A percentile compares a stretch with the other conserved stretches of the same genome.
Evolutionary conservation across 257 asterid species (phyloP).

Genomic region (Cynanchum wilfordii): DNA sequence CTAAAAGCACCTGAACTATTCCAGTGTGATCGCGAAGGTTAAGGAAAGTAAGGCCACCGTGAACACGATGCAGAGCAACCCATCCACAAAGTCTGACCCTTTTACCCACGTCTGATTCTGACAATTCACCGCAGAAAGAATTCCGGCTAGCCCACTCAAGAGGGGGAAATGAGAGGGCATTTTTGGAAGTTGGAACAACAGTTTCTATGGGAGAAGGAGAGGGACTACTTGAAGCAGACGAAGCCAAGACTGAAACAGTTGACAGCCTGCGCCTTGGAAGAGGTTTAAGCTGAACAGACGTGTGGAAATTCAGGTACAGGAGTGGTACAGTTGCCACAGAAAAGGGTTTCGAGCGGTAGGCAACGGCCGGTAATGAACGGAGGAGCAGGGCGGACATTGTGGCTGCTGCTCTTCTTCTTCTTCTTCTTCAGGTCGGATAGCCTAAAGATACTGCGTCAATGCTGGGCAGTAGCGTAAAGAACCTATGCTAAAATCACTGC

Average conservation of each 20-base stretch:
- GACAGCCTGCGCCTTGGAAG: conserved; percentile 36
- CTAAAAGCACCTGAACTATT: conserved; percentile 60
- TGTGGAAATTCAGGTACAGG: conserved; percentile 23
- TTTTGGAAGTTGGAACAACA: conserved; percentile 32
- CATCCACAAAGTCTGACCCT: conserved; percentile 94
- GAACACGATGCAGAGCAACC: conserved; percentile 98
- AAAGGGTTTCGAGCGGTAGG: conserved; percentile 41
- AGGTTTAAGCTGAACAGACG: conserved; percentile 18
- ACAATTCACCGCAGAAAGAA: conserved; percentile 70
- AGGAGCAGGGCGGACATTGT: conserved; percentile 44
- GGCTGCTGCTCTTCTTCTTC: neutral
- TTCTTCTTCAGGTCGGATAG: neutral
- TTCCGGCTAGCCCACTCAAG: conserved; percentile 83
- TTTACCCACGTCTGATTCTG: conserved; percentile 62
- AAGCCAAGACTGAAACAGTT: conserved; percentile 23
- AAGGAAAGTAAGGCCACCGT: conserved; percentile 85
- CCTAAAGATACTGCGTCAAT: neutral
- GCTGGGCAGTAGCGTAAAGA: no score
- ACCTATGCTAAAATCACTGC: neutral
- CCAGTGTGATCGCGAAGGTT: conserved; percentile 92
- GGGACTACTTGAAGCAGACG: conserved; percentile 7
- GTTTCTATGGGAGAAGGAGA: conserved; percentile 32
- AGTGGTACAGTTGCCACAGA: conserved; percentile 27
- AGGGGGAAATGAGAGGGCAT: conserved; percentile 24
- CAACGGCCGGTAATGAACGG: conserved; percentile 63